Percentiles rank a stretch among this genome's conserved stretches.
These are phyloP conservation scores for Castanea crenata DNA, from an alignment of 306 rosid genomes.

Conservation along the genomic window DNA sequence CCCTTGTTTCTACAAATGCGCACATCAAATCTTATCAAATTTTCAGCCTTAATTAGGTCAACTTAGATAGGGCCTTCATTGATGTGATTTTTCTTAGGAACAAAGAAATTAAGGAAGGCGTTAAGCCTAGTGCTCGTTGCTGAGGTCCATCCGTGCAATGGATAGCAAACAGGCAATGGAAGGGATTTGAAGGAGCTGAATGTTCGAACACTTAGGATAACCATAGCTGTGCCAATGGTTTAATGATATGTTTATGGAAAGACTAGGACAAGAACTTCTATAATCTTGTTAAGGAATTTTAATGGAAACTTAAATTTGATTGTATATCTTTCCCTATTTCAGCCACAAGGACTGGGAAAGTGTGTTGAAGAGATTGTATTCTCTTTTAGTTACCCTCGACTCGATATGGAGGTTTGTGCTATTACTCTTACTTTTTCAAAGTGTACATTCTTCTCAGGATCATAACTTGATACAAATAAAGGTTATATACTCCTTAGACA, in stretches of 20 bases:
- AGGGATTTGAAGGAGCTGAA: neutral
- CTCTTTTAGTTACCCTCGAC: conserved; percentile 83
- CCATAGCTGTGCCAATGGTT: neutral
- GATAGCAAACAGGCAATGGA: neutral
- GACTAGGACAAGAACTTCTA: neutral
- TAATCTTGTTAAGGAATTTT: neutral
- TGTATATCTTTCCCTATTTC: conserved; percentile 13
- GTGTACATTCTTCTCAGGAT: conserved; percentile 4
- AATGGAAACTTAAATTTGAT: neutral
- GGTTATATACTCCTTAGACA: neutral
- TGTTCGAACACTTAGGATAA: neutral
- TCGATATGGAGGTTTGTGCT: conserved; percentile 79
- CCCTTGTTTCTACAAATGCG: neutral
- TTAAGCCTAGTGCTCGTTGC: neutral
- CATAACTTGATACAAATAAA: neutral
- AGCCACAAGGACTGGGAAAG: conserved; percentile 64
- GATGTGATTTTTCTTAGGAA: neutral
- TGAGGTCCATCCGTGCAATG: neutral
- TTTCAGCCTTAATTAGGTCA: neutral
- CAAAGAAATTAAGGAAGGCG: neutral
- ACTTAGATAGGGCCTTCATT: neutral
- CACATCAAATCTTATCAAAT: neutral
- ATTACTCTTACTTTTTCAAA: conserved; percentile 4
- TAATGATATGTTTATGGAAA: neutral
- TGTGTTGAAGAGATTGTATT: conserved; percentile 88